Base-by-base conservation (phyloP, 371 early-diverging fungal species). In the Synchytrium microbalum region DNA sequence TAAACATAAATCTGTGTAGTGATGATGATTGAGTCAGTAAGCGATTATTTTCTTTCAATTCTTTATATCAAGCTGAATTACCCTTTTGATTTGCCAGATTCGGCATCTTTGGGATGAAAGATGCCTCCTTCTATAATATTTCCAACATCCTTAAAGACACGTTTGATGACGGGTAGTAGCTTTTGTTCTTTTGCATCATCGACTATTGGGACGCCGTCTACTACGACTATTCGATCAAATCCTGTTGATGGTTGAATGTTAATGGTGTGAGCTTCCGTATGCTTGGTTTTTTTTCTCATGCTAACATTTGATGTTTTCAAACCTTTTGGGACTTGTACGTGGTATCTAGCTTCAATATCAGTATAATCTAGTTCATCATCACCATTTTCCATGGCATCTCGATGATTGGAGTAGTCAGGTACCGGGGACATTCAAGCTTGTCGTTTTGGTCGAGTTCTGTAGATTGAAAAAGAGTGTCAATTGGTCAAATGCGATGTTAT, bases 181-280 rank as follows among this genome's bases (percentile, higher is more conserved):
- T 91, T 92, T 60, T 87, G 91, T 72, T 85, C 82, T 83, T 95
- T 95, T 66, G 75, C 70, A 64, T 86, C 87, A 61, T 95, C 94
- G 64, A 96, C 93, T 29, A 88, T 70, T 32, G 98, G 98, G 30
- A 89, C 85, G 62, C 91, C 88, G 77, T 96, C 96, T 29, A 96
- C 88, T 27, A 96, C 89, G 57, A 96, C 84, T 53, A 96, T 83
- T 64, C 83, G 86, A 70, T 93, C 95, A 57, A 92, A 88, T 16
- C 67, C 64, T 31, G 33, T 82, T 80, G 60, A 85, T 83, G 59
- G 88, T 87, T 58, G 83, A 78, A 63, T 77, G 67, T 10, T 38
- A 38, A 0, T 74, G 71, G 28, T 65, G n/a, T n/a, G 58, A 53
- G n/a, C n/a, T n/a, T n/a, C n/a, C n/a, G n/a, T n/a, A n/a, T n/a